Evolutionary conservation across 148 eudicot genomes (phyloP).

Genomic region (Persicaria maculosa): DNA sequence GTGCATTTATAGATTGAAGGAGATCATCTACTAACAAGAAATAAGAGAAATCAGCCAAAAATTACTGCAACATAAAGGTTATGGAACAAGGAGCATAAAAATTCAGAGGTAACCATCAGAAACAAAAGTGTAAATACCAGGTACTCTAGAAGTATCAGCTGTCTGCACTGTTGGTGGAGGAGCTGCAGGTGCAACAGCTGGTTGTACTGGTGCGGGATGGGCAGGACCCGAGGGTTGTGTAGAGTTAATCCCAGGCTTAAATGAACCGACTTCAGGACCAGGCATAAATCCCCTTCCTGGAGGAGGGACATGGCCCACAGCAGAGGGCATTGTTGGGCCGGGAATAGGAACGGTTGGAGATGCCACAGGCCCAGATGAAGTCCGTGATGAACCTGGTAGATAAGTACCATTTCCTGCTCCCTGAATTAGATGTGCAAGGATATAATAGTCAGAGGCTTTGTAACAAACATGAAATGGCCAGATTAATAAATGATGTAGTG

Average conservation of each 20-base stretch:
- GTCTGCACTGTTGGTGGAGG: conserved; percentile 91
- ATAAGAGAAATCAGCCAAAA: neutral
- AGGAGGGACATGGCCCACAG: conserved; percentile 40
- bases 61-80: neutral
- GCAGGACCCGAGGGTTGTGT: conserved; percentile 70
- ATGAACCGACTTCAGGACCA: conserved; percentile 40
- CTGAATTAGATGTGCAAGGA: conserved; percentile 29
- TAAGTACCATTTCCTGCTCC: conserved; percentile 41
- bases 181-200: conserved; percentile 60
- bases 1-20: neutral
- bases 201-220: conserved; percentile 43
- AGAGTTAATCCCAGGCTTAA: conserved; percentile 53
- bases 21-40: neutral
- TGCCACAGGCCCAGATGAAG: conserved; percentile 45
- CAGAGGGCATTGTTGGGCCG: conserved; percentile 51
- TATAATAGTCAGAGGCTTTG: neutral
- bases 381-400: conserved; percentile 50
- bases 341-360: conserved; percentile 45
- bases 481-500: neutral
- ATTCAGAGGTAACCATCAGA: neutral
- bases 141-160: conserved; percentile 83
- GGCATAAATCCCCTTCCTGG: conserved; percentile 55
- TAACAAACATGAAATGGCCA: neutral
- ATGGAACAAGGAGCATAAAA: neutral
- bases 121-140: conserved; percentile 34